These are phyloP conservation scores for Trichoderma pleuroti DNA, from an alignment of 2,329 filamentous ascomycete species.

Conservation along the genomic window DNA sequence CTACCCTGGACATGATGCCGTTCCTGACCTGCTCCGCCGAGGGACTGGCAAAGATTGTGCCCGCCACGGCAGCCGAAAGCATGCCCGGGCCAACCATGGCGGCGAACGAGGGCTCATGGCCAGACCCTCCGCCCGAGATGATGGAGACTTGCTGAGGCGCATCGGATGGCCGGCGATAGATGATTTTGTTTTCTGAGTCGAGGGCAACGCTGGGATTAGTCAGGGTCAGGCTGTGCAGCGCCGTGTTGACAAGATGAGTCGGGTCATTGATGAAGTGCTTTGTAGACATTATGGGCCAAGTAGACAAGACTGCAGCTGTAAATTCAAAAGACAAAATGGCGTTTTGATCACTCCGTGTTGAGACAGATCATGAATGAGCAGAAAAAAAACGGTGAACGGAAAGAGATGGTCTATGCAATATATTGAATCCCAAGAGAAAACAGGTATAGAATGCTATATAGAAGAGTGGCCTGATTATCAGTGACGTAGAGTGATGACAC, in stretches of 20 bases:
- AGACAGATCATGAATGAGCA: neutral
- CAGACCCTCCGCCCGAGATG: constrained; percentile 82
- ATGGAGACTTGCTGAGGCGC: constrained; percentile 68
- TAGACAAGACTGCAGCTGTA: neutral
- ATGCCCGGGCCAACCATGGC: constrained; percentile 81
- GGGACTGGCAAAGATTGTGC: constrained; percentile 82
- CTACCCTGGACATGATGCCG: constrained; percentile 70
- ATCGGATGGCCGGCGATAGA: constrained; percentile 65
- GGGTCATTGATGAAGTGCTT: constrained; percentile 93
- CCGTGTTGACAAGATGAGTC: constrained; percentile 70
- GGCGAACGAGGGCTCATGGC: constrained; percentile 85
- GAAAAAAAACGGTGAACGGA: neutral
- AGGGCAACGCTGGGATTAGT: constrained; percentile 82
- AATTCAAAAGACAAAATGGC: neutral
- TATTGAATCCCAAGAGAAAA: neutral
- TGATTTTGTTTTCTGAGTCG: constrained; percentile 75
- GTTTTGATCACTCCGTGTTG: neutral
- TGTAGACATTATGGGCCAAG: constrained; percentile 41
- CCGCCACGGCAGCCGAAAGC: constrained; percentile 76
- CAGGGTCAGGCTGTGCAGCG: constrained; percentile 72
- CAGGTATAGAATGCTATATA: neutral
- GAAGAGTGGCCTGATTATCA: constrained; percentile 10
- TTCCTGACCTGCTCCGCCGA: constrained; percentile 77
- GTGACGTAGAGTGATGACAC: constrained; percentile 8
- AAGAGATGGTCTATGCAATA: neutral